Evolutionary conservation across 164 flowering plant genomes (phyloP).

Genomic region (Berberis thunbergii): DNA sequence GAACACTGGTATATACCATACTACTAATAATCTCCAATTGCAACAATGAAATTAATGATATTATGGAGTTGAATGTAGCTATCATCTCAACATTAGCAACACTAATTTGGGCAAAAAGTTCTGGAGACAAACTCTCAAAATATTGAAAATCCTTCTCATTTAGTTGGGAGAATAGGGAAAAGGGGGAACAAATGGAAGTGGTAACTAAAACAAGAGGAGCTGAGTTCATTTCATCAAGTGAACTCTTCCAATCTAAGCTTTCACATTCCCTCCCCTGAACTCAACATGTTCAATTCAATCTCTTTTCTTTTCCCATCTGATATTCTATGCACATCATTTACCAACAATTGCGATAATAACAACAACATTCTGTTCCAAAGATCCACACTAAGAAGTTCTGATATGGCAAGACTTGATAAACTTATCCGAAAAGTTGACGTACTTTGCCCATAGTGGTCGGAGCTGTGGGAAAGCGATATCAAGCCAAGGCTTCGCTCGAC

Average conservation of each 20-base stretch:
- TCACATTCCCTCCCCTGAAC: conserved; percentile 3
- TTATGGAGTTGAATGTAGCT: too few species aligned
- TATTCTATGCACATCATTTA: conserved; percentile 6
- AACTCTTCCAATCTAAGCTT: background rate
- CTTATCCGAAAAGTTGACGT: conserved; percentile 63
- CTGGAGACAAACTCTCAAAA: too few species aligned
- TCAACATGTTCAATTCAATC: background rate
- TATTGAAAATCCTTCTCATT: too few species aligned
- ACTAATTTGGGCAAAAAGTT: too few species aligned
- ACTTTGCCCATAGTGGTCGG: conserved; percentile 71
- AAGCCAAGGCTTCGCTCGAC: conserved; percentile 95
- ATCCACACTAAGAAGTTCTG: conserved; percentile 29
- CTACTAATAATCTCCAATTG: too few species aligned
- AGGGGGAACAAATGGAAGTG: background rate
- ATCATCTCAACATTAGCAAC: too few species aligned
- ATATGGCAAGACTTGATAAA: conserved; percentile 76
- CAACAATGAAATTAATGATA: too few species aligned
- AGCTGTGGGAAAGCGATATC: conserved; percentile 83
- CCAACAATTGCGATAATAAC: background rate
- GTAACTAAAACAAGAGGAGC: background rate
- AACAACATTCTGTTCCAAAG: conserved; percentile 2
- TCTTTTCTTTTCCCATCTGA: conserved; percentile 5
- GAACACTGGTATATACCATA: too few species aligned
- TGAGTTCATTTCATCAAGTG: background rate
- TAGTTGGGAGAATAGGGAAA: background rate